These are phyloP conservation scores for Dendrocalamus sinicus DNA, from an alignment of 176 grass and related monocot species.

Conservation along the genomic window DNA sequence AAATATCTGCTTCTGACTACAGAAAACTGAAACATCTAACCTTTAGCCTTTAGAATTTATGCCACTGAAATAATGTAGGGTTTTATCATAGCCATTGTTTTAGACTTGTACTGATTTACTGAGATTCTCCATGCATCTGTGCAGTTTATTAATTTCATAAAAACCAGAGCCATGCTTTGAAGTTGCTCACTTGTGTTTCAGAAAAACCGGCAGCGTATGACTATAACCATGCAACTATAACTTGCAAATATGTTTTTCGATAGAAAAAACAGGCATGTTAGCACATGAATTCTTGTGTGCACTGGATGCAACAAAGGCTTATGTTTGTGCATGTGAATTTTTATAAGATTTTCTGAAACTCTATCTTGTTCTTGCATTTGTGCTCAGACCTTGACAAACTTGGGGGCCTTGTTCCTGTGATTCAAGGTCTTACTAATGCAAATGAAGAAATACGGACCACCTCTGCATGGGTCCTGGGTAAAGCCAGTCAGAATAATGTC, in stretches of 20 bases:
- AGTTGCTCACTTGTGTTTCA: background rate
- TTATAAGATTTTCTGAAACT: conserved; percentile 27
- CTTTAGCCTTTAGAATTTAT: background rate
- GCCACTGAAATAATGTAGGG: background rate
- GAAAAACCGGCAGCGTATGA: background rate
- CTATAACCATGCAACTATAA: conserved; percentile 5
- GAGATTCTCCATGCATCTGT: background rate
- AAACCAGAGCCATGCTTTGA: background rate
- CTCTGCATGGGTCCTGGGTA: conserved; percentile 85
- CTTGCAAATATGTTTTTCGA: background rate
- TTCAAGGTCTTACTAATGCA: conserved; percentile 70
- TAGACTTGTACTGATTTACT: conserved; percentile 17
- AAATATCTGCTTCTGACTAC: background rate
- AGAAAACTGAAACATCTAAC: background rate
- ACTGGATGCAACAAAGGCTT: conserved; percentile 4
- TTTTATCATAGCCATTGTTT: background rate
- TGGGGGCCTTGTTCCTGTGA: conserved; percentile 72
- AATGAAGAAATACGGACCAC: conserved; percentile 68
- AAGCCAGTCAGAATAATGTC: conserved; percentile 81
- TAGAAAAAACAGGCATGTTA: background rate
- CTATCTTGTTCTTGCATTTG: conserved; percentile 9
- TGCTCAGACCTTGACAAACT: conserved; percentile 86
- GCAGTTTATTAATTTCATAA: background rate
- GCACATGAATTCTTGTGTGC: background rate
- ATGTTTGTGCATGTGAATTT: background rate